Percentiles rank a stretch among this genome's conserved stretches.
Conservation (phyloP, 768 basidiomycete genomes). For the Suillus spraguei region DNA sequence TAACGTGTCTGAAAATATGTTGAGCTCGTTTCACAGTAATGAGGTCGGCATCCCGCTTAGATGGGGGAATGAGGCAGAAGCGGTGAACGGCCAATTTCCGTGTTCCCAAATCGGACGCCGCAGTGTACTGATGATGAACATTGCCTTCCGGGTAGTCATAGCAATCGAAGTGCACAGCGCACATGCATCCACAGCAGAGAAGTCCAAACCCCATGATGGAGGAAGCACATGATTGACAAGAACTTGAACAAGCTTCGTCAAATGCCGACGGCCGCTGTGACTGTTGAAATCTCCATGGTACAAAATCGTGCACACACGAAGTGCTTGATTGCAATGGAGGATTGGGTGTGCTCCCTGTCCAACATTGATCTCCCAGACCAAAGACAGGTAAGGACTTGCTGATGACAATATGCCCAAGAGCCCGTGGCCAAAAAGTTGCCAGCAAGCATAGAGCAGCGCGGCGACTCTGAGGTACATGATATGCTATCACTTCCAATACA, state of each 20-base stretch:
- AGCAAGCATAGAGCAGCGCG: constrained; percentile 58
- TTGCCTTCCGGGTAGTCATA: constrained; percentile 73
- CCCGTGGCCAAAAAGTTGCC: constrained; percentile 64
- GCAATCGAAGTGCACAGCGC: constrained; percentile 76
- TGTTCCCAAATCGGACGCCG: constrained; percentile 44
- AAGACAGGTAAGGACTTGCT: constrained; percentile 51
- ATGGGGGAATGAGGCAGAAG: constrained; percentile 52
- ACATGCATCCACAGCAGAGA: constrained; percentile 70
- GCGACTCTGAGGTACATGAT: constrained; percentile 58
- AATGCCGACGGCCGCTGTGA: constrained; percentile 25
- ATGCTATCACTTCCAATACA: constrained; percentile 70
- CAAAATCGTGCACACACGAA: constrained; percentile 56
- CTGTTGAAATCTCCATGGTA: constrained; percentile 63
- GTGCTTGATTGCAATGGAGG: constrained; percentile 28
- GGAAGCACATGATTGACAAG: constrained; percentile 60
- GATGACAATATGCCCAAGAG: constrained; percentile 66
- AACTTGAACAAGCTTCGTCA: constrained; percentile 38
- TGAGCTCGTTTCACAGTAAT: constrained; percentile 30
- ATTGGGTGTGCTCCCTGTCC: constrained; percentile 23
- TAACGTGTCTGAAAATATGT: constrained; percentile 61
- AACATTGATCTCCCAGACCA: constrained; percentile 17
- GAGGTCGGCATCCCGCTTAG: constrained; percentile 27
- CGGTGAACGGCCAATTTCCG: constrained; percentile 64
- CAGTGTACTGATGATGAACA: constrained; percentile 54
- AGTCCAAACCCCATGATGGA: constrained; percentile 69